Evolutionary conservation across 345 rosid species (phyloP), one percentile per base, ranked within the genome.

Genomic region (Populus alba): DNA sequence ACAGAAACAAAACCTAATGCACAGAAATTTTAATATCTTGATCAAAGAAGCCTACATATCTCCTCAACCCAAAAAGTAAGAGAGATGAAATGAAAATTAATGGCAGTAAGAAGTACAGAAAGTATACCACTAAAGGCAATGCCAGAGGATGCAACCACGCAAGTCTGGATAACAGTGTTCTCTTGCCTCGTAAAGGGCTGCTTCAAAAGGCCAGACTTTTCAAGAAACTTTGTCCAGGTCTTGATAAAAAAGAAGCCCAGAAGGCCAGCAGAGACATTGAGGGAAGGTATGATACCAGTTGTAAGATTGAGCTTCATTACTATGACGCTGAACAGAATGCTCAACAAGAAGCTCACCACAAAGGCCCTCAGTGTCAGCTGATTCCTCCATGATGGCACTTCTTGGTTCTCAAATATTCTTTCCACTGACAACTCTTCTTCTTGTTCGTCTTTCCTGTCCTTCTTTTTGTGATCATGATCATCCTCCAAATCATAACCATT

Each of bases 261-360:
- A 45, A 79, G 82, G 23, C 82, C 82, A 33, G 82, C 82, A 15
- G 82, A 79, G 12, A 79, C 81, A 17, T 73, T 79, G 51, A 79
- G 81, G 2, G 77, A 79, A 13, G 81, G 81, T 7, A 74, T 61
- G 16, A 79, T 79, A n/a, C 82, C 82, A 47, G 82, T 74, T 0
- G 82, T 79, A 10, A 79, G 82, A 63, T 74, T 79, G 22, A 79
- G 82, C 39, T 79, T 79, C 82, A 79, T 79, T 16, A 79, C 82
- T 6, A 79, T 69, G 70, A 79, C 75, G 38, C 70, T 43, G 75
- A 79, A 79, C 16, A 79, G 9, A 37, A 79, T 31, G 13, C 71
- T 70, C 68, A 79, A 7, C 43, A 74, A 47, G 33, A 74, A 79
- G 77, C 82, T 79, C 65, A 79, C 78, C 20, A 22, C 53, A 45